These are phyloP conservation scores for Akanthomyces muscarius DNA, from an alignment of 2,329 filamentous ascomycete genomes.

Conservation along the genomic window DNA sequence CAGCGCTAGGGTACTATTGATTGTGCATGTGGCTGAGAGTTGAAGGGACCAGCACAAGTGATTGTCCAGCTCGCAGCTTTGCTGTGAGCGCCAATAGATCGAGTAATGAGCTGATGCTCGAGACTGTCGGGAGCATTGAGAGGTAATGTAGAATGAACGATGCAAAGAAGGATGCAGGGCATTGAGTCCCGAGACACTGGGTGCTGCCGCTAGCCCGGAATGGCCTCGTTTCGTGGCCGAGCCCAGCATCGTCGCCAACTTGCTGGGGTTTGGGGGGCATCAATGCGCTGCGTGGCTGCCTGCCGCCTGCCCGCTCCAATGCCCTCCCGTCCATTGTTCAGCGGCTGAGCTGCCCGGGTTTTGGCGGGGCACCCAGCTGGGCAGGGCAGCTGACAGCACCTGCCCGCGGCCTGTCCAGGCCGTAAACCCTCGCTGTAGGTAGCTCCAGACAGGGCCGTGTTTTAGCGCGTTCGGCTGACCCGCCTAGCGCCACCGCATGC, in stretches of 20 bases:
- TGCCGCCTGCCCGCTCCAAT: too few relatives aligned
- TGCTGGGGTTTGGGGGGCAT: too few relatives aligned
- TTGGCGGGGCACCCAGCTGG: conserved; percentile 1
- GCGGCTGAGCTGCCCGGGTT: background rate
- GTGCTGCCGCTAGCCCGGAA: background rate
- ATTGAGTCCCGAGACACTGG: too few relatives aligned
- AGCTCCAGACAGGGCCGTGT: background rate
- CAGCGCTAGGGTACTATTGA: background rate
- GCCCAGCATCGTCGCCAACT: background rate
- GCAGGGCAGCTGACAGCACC: background rate
- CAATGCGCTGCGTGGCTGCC: background rate
- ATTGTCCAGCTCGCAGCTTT: background rate
- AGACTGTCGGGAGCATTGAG: too few relatives aligned
- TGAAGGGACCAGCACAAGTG: background rate
- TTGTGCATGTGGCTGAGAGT: background rate
- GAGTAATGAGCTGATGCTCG: too few relatives aligned
- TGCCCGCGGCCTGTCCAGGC: background rate
- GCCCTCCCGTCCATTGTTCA: background rate
- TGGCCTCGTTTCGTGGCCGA: background rate
- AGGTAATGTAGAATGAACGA: too few relatives aligned
- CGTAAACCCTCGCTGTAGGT: background rate
- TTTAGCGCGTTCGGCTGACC: conserved; percentile 12
- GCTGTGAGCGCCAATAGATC: too few relatives aligned
- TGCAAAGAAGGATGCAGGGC: too few relatives aligned
- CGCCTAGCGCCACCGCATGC: conserved; percentile 4